Evolutionary conservation across 768 basidiomycete species (phyloP), one percentile per base, ranked within the genome.

Genomic region (Fibroporia radiculosa): DNA sequence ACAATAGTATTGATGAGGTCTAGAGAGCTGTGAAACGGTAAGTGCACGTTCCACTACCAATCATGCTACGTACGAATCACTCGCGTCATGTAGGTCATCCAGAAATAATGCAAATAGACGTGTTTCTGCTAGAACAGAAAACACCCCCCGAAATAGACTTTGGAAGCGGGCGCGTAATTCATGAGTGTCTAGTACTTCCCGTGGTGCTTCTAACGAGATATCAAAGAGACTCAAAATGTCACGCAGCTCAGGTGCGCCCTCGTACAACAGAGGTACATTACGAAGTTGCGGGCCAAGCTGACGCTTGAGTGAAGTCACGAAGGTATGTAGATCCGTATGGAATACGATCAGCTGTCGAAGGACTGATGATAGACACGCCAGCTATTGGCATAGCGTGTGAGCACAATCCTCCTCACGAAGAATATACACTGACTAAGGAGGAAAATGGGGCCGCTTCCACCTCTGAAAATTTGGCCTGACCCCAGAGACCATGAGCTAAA

Each of bases 321-420:
- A 85, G 11, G 75, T 75, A 54, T 81, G 74, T 1, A 84, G 66
- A 51, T 85, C 83, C 13, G 77, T 79, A 49, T 78, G 77, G 50
- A 82, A 85, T 29, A 80, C 79, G 75, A 82, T 84, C 28, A 87
- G 65, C 56, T 87, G 84, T 6, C 83, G 71, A 23, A 87, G 68
- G 33, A 84, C 80, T 11, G 82, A 77, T 3, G 83, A 84, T 4
- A 87, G 63, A 52, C 82, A 83, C 4, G 75, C 70, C 26, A 85
- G 67, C 81, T 83, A 48, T 14, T 31, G 10, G 38, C 6, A 24
- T 40, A 33, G 40, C 42, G 20, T 47, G 25, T 55, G 5, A 54
- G 43, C 48, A 37, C 25, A 25, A 14, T n/a, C n/a, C 14, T 24
- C n/a, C 19, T 26, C 6, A 26, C 11, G 31, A 16, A 6, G 43